Evolutionary conservation across 768 basidiomycete genomes (phyloP).

Genomic region (Dentipellis sp.): DNA sequence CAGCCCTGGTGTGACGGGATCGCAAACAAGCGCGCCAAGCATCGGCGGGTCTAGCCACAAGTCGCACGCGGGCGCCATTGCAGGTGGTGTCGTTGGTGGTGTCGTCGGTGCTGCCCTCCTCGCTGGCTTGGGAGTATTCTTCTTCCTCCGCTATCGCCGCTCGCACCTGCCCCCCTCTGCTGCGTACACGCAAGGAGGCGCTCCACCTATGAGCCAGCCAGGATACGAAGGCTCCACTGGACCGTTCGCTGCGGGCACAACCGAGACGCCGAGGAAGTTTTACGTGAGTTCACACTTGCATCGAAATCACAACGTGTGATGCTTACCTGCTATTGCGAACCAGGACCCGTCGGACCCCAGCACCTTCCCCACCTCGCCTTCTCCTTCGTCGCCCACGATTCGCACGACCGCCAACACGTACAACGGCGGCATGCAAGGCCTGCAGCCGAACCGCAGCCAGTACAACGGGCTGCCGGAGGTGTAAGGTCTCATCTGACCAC

Average conservation of each 20-base stretch:
- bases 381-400: constrained; percentile 8
- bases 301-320: neutral
- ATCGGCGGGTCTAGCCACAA: neutral
- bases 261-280: constrained; percentile 4
- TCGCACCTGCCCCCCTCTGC: constrained; percentile 16
- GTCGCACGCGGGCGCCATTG: constrained; percentile 45
- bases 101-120: constrained; percentile 38
- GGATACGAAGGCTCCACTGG: neutral
- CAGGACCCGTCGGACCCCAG: constrained; percentile 15
- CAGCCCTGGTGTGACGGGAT: constrained; percentile 12
- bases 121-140: constrained; percentile 20
- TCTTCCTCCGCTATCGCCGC: constrained; percentile 30
- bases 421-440: neutral
- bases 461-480: constrained; percentile 11
- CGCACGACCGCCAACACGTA: constrained; percentile 3
- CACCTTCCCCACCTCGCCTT: constrained; percentile 6
- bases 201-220: neutral
- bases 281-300: constrained; percentile 5
- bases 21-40: neutral
- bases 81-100: constrained; percentile 55
- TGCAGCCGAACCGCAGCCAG: constrained; percentile 1
- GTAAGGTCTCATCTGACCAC: neutral
- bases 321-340: neutral
- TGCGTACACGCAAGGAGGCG: constrained; percentile 2
- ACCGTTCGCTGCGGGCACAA: neutral